A percentile compares a stretch with the other conserved stretches of the same genome.
phyloP scores from a whole-genome alignment of 495 filamentous ascomycete species.

The Penicillium samsonianum region DNA sequence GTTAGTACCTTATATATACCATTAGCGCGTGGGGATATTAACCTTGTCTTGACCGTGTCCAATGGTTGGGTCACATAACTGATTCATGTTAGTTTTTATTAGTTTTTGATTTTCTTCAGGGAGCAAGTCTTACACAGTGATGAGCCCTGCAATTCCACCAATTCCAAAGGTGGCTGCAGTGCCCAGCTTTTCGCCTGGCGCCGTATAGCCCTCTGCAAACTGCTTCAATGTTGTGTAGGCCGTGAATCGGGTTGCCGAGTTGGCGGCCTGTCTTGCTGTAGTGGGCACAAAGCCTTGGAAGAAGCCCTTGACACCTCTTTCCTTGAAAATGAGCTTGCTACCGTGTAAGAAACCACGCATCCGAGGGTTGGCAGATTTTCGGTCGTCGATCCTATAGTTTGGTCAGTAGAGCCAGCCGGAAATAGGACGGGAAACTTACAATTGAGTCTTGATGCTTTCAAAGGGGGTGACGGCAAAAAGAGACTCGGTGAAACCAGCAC shows the following conservation, averaged over 20 bases:
- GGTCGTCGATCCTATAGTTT: conserved; percentile 78
- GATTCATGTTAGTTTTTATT: neutral
- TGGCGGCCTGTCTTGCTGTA: conserved; percentile 90
- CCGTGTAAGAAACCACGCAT: conserved; percentile 94
- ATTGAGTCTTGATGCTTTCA: conserved; percentile 95
- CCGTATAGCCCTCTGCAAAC: conserved; percentile 85
- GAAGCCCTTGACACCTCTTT: conserved; percentile 87
- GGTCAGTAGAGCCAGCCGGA: conserved; percentile 2
- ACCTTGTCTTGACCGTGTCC: conserved; percentile 93
- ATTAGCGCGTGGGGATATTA: conserved; percentile 6
- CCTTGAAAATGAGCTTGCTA: conserved; percentile 78
- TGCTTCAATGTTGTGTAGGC: conserved; percentile 90
- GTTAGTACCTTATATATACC: conserved; percentile 11
- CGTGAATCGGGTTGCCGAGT: conserved; percentile 85
- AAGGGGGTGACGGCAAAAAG: conserved; percentile 93
- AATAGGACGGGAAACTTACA: conserved; percentile 49
- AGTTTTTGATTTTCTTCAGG: neutral
- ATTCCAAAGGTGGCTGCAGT: conserved; percentile 87
- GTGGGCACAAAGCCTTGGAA: conserved; percentile 97
- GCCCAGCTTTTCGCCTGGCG: conserved; percentile 92
- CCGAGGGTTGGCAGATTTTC: conserved; percentile 80
- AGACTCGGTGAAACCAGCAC: conserved; percentile 92
- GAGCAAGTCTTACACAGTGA: conserved; percentile 77
- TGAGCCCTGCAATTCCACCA: conserved; percentile 83
- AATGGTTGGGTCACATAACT: conserved; percentile 79